These are phyloP conservation scores for Cystobasidium slooffiae DNA, from an alignment of 1,284 basidiomycete species.

Conservation along the genomic window DNA sequence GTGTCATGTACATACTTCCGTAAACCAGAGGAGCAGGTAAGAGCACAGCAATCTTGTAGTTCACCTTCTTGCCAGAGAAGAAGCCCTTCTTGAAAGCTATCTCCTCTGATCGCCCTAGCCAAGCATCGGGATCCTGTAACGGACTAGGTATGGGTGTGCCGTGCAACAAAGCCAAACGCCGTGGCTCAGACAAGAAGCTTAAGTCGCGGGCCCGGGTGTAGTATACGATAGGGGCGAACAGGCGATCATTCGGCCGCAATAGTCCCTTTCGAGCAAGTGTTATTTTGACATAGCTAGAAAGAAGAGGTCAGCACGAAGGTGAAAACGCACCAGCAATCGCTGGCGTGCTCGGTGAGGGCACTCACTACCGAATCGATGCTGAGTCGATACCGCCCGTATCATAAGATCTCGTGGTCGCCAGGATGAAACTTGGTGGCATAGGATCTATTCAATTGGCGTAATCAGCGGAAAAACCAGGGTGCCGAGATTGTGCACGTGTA, in stretches of 20 bases:
- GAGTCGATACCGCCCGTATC: slow-evolving; percentile 25
- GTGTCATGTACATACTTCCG: slow-evolving; percentile 9
- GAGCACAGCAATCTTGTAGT: slow-evolving; percentile 27
- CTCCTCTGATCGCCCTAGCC: slow-evolving; percentile 37
- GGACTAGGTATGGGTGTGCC: slow-evolving; percentile 19
- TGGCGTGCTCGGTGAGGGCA: not conserved
- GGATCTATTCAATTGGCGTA: not conserved
- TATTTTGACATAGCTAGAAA: slow-evolving; percentile 42
- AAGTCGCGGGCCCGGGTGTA: slow-evolving; percentile 32
- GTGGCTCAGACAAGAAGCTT: not conserved
- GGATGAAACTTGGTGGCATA: slow-evolving; percentile 39
- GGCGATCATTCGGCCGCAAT: slow-evolving; percentile 45
- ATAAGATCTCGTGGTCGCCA: slow-evolving; percentile 9
- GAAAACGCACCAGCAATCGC: not conserved
- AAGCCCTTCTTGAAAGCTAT: slow-evolving; percentile 36
- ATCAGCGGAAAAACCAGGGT: not conserved
- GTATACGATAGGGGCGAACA: slow-evolving; percentile 44
- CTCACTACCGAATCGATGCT: slow-evolving; percentile 40
- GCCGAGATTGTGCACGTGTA: not conserved
- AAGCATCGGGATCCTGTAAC: slow-evolving; percentile 33
- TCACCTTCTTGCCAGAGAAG: slow-evolving; percentile 14
- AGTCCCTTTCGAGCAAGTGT: slow-evolving; percentile 44
- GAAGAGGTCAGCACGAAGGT: no score
- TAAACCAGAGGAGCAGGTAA: slow-evolving; percentile 31
- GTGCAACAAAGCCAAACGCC: slow-evolving; percentile 14